Evolutionary conservation across 441 rosid genomes (phyloP).

Genomic region (Breynia disticha): DNA sequence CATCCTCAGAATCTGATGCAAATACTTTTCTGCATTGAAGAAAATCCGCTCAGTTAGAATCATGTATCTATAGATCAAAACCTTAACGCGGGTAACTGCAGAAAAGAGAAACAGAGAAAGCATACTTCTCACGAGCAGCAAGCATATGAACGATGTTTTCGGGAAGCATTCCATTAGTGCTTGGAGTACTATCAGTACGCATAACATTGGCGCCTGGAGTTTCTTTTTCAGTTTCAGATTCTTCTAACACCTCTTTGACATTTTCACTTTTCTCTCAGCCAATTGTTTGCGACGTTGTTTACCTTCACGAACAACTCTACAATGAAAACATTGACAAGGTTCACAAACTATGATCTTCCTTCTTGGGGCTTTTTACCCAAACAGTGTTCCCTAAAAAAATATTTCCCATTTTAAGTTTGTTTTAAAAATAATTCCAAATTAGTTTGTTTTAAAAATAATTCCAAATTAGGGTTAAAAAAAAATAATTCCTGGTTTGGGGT

Average conservation of each 20-base stretch:
- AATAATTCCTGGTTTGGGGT: too few relatives aligned
- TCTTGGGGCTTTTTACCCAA: too few relatives aligned
- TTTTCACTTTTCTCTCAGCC: conserved; percentile 41
- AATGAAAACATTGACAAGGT: not conserved
- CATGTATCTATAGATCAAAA: conserved; percentile 5
- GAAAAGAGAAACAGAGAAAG: not conserved
- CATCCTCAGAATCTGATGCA: conserved; percentile 58
- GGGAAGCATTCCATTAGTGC: conserved; percentile 64
- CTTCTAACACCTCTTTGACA: conserved; percentile 23
- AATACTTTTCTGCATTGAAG: conserved; percentile 45
- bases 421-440: too few relatives aligned
- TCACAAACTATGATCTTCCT: not conserved
- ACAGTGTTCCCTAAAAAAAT: too few relatives aligned
- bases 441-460: too few relatives aligned
- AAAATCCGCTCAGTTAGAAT: conserved; percentile 6
- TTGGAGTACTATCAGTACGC: conserved; percentile 55
- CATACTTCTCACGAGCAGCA: conserved; percentile 74
- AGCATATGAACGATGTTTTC: conserved; percentile 67
- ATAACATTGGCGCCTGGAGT: conserved; percentile 37
- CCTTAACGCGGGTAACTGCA: not conserved
- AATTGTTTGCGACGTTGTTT: conserved; percentile 60
- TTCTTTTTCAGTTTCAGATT: conserved; percentile 29
- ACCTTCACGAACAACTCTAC: conserved; percentile 56
- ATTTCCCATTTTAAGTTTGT: too few relatives aligned
- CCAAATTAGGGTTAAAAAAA: too few relatives aligned